These are phyloP conservation scores for Chernovozyma sophiae-reginae DNA, from an alignment of 1,139 yeast species.

Conservation along the genomic window DNA sequence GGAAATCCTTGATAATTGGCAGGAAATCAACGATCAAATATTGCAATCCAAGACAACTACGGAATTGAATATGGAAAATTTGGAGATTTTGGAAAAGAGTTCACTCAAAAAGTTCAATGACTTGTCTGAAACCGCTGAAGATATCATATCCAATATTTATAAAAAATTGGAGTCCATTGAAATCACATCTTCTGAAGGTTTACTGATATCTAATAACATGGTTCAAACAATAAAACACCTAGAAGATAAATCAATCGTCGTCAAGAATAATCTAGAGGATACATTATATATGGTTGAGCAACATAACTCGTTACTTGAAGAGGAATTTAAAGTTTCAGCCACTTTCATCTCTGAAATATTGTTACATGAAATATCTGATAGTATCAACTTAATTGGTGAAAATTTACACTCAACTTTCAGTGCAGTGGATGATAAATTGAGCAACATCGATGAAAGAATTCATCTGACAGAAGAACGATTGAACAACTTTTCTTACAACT, in stretches of 20 bases:
- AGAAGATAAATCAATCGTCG: not conserved
- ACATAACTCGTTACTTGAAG: not conserved
- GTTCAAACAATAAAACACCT: not conserved
- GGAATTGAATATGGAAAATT: too few species aligned
- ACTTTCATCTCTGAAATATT: conserved; percentile 3
- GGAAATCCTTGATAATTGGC: not conserved
- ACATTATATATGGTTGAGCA: not conserved
- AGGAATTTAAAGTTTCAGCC: conserved; percentile 1
- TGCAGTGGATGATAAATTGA: not conserved
- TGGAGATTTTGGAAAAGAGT: not conserved
- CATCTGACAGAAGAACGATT: not conserved
- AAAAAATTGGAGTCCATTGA: conserved; percentile 2
- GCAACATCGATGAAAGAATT: conserved; percentile 1
- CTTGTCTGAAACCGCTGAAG: not conserved
- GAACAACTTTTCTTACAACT: not conserved
- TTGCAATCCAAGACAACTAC: not conserved
- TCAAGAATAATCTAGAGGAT: not conserved
- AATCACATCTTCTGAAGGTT: not conserved
- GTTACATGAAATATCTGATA: not conserved
- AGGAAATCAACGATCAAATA: not conserved
- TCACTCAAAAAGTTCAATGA: not conserved
- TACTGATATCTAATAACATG: not conserved
- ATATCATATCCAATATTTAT: not conserved
- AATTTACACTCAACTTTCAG: not conserved
- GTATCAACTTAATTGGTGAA: not conserved